These are phyloP conservation scores for Quercus cerris DNA, from an alignment of 306 rosid genomes.

Conservation along the genomic window DNA sequence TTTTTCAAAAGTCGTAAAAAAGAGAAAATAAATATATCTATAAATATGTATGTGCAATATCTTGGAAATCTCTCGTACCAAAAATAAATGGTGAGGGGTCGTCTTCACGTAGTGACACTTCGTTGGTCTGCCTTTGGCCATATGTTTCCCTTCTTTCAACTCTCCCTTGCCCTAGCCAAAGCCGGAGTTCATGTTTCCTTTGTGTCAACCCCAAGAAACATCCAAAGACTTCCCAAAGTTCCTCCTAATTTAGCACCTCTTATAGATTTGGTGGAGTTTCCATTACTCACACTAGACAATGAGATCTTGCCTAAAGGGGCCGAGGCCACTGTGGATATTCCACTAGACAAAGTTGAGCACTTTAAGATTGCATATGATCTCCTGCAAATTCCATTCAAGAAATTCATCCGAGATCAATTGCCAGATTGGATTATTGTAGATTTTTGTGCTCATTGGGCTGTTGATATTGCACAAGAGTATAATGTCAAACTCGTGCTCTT, in stretches of 20 bases:
- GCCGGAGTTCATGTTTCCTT: too few species aligned
- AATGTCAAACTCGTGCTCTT: background rate
- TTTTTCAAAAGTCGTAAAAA: too few species aligned
- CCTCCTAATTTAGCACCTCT: too few species aligned
- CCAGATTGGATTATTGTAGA: slow-evolving; percentile 33
- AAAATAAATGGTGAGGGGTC: too few species aligned
- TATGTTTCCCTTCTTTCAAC: background rate
- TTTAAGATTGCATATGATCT: slow-evolving; percentile 13
- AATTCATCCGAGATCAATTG: background rate
- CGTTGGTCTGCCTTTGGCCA: slow-evolving; percentile 34
- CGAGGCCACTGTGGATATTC: slow-evolving; percentile 25
- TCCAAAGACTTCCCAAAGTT: too few species aligned
- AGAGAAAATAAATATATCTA: too few species aligned
- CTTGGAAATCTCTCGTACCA: too few species aligned
- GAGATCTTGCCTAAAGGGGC: slow-evolving; percentile 23
- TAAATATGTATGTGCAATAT: too few species aligned
- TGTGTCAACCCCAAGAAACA: too few species aligned
- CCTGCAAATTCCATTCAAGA: background rate
- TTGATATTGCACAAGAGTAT: slow-evolving; percentile 11
- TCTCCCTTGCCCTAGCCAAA: too few species aligned
- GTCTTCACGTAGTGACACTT: background rate
- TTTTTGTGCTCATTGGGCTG: background rate
- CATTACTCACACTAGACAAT: slow-evolving; percentile 12
- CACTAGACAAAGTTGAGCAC: slow-evolving; percentile 13
- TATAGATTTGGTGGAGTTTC: background rate